Base-by-base conservation (phyloP, 768 basidiomycete genomes). In the Amanita jacksonii region DNA sequence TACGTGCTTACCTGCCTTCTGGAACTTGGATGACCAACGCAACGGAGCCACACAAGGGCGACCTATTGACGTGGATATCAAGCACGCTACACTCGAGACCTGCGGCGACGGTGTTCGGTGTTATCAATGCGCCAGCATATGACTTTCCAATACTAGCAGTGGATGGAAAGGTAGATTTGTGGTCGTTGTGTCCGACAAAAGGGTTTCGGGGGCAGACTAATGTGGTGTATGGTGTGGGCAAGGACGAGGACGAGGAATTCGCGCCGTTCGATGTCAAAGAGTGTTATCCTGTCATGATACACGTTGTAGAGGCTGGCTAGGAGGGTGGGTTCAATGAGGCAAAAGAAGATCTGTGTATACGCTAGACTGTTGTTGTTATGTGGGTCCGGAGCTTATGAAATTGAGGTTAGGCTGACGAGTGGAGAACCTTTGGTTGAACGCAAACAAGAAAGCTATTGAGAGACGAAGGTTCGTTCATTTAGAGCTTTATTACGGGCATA, bases 11-110 rank as follows among this genome's bases (percentile, higher is more conserved):
- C 43, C 49, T 47, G n/a, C 16, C 54, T 22, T 54, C 51, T 2
- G 65, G 65, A 13, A 49, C 57, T 15, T 67, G 63, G 62, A 52
- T 52, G 36, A 66, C 66, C 4, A 71, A 69, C 45, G 65, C 66
- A 9, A 70, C 67, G 1, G 54, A 57, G 16, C 48, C 62, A 9
- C 51, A 47, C 8, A 64, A 61, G 33, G 62, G 61, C 10, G 51
- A 49, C 20, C 52, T 60, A 5, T 56, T 67, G 8, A 62, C 56
- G 39, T 66, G 73, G 66, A 46, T 61, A 13, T 61, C 66, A 30
- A 67, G 65, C 37, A 59, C 56, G 10, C 43, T 55, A 6, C 61
- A 55, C 50, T 47, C 49, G 7, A 46, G 38, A 3, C 55, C 62
- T 8, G 65, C 64, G 9, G 59, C 65, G 27, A 50, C 63, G 31